These are phyloP conservation scores for Teratosphaeria epicoccoides DNA, from an alignment of 2,329 filamentous ascomycete species.

Conservation along the genomic window DNA sequence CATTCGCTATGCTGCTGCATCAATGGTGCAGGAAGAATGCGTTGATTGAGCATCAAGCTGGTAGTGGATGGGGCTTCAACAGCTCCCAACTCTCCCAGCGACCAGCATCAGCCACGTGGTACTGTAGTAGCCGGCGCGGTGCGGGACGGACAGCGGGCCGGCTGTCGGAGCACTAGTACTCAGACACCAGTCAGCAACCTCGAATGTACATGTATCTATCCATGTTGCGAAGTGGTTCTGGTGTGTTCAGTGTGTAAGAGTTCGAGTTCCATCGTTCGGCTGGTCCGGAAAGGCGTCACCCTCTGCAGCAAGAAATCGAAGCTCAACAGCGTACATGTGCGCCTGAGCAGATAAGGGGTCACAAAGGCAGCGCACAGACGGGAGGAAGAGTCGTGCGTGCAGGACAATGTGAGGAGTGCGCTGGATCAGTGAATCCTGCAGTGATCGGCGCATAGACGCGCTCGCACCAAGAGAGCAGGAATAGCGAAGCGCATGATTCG, in stretches of 20 bases:
- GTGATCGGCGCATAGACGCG: too few species aligned
- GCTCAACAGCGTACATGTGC: too few species aligned
- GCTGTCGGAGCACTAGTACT: neutral
- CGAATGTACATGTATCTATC: neutral
- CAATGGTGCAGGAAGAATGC: too few species aligned
- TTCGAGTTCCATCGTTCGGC: neutral
- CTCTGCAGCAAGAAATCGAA: neutral
- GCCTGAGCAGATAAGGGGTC: too few species aligned
- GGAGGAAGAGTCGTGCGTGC: too few species aligned
- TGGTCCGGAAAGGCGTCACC: neutral
- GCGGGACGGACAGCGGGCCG: neutral
- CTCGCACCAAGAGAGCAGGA: neutral
- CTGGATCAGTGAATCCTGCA: too few species aligned
- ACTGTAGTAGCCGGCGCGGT: neutral
- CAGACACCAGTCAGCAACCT: neutral
- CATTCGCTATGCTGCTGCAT: too few species aligned
- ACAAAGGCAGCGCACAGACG: too few species aligned
- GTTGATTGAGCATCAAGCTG: too few species aligned
- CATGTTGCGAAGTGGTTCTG: neutral
- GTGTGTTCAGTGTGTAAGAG: neutral
- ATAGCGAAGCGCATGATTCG: neutral
- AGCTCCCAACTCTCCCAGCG: too few species aligned
- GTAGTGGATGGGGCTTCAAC: too few species aligned
- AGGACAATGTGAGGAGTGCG: too few species aligned
- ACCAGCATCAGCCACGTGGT: neutral